Conservation (phyloP, 106 monocot species). For the Dendrobium nobile region DNA sequence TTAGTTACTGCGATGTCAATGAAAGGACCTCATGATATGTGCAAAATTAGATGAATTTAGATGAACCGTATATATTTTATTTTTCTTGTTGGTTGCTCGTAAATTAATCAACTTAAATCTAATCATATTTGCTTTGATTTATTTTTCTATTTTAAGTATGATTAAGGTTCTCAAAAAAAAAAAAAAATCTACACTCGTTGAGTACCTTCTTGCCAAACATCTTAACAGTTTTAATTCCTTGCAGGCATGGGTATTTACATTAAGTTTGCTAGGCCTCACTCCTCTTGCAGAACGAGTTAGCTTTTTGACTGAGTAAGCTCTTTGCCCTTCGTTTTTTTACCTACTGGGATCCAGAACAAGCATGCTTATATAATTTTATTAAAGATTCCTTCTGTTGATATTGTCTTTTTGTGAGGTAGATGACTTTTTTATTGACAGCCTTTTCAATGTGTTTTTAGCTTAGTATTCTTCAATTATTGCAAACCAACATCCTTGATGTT, state of each 20-base stretch:
- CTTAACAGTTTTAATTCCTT: neutral
- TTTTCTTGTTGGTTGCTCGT: no score
- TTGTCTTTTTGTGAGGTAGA: neutral
- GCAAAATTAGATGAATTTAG: no score
- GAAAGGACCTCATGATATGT: no score
- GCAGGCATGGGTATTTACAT: slow-evolving; percentile 43
- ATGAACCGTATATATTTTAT: no score
- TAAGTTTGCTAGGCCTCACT: slow-evolving; percentile 37
- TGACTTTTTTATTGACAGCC: neutral
- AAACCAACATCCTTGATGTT: neutral
- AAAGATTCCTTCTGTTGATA: neutral
- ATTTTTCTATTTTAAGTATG: no score
- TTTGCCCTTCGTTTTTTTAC: neutral
- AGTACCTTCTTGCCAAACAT: neutral
- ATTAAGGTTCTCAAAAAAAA: no score
- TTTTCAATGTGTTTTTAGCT: neutral
- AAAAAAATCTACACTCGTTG: no score
- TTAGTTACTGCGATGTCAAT: no score
- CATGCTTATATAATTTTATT: neutral
- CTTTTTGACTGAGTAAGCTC: slow-evolving; percentile 50
- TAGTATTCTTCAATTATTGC: neutral
- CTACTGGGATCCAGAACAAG: neutral
- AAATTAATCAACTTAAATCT: no score
- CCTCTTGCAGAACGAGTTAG: slow-evolving; percentile 51
- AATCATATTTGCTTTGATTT: no score